Base-by-base conservation (phyloP, 202 grass and related monocot species). In the Cymbopogon flexuosus region DNA sequence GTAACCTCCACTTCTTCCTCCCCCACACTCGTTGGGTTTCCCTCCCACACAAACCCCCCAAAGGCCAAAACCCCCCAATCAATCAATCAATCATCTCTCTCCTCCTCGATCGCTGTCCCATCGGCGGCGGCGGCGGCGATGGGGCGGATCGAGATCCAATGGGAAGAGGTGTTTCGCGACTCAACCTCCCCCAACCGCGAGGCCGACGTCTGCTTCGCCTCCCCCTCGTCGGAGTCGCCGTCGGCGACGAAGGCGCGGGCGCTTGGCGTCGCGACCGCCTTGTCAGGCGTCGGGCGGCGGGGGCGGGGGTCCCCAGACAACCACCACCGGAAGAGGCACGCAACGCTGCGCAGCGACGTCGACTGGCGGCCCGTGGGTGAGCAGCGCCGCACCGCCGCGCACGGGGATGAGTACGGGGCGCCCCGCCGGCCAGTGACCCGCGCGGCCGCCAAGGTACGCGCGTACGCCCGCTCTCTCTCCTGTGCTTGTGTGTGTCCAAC, bases 401-500 rank as follows among this genome's bases (percentile, higher is more conserved):
- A 23, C n/a, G 19, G n/a, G 54, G 52, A 0, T 57, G 52, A 0
- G 22, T n/a, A 22, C 19, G 19, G n/a, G 8, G 19, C 19, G 71
- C 64, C 19, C 27, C 29, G 43, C 4, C 65, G 36, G 2, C 36
- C 59, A 1, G 10, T 58, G 43, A 64, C 60, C 42, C 31, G 9
- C 9, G 62, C 16, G 5, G 13, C 27, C 57, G 15, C 29, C 0
- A 81, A 85, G 82, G 77, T 88, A 43, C 13, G 64, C 35, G 3
- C 35, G 8, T 6, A 6, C 34, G 0, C n/a, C 2, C 51, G 47
- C 47, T 10, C 60, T 16, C 22, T 18, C 11, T 58, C 54, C n/a
- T 36, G 54, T 10, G 8, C n/a, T n/a, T n/a, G n/a, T 8, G 3
- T 22, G 19, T 58, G 3, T n/a, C 34, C 3, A 4, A 2, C 41